Evolutionary conservation across 169 alveolate species (phyloP), one percentile per base, ranked within the genome.

Genomic region (Amoebophrya sp.): DNA sequence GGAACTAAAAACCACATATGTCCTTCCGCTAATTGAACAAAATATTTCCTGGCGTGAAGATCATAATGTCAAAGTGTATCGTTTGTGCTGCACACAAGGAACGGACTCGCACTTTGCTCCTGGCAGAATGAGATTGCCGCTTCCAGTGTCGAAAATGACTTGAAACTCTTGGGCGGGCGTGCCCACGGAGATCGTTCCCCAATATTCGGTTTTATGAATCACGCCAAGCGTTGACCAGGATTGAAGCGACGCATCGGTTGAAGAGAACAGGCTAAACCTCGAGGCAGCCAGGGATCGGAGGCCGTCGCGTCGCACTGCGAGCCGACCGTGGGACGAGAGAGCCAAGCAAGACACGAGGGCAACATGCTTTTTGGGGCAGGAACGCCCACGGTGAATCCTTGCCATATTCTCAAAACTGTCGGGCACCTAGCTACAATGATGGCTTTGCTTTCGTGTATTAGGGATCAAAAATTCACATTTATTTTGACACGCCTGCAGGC

Each of bases 141-240:
- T 94, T 90, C 97, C 97, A 3, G 97, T 96, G 93, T 96, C 97
- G 83, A 96, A 96, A 41, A 96, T 95, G 90, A 95, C 95, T 90
- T 93, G 90, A 94, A 95, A 95, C 41, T 33, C 55, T 77, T 95
- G 94, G 29, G 93, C 92, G 29, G 96, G 96, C 54, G 95, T 94
- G 41, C 97, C 97, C 29, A 95, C 89, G 90, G 2, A 26, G 38
- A 65, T 65, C 38, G 89, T 65, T n/a, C 89, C 89, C 89, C 89
- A 65, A 36, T 65, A 65, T 36, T 47, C 65, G 65, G 65, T 47
- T 47, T 47, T 47, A 18, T 47, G 65, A 47, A 47, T 47, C 65
- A 47, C 65, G 29, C 83, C 83, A 0, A 65, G 83, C 33, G 83
- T 65, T 29, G 83, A 65, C 83, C 83, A 65, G 83, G 83, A 65